Evolutionary conservation across 805 yeast genomes (phyloP).

Genomic region (Clavispora asparagi): DNA sequence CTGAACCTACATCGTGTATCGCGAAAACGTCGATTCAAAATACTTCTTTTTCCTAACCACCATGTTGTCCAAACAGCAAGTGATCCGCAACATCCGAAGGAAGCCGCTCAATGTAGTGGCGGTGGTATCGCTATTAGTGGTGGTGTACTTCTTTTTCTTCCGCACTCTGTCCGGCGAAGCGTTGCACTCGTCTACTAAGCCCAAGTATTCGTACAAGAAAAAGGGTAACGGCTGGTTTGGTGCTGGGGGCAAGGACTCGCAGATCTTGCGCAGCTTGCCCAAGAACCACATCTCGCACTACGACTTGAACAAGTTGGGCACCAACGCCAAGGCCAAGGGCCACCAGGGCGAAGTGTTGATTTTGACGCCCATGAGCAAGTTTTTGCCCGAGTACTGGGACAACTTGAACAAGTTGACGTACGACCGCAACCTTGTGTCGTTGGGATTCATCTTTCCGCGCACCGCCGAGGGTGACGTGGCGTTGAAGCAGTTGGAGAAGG

Average conservation of each 20-base stretch:
- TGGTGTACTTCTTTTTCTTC: slow-evolving; percentile 39
- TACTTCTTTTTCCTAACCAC: neutral
- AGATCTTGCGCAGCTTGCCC: slow-evolving; percentile 58
- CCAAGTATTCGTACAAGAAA: slow-evolving; percentile 43
- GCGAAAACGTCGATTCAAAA: slow-evolving; percentile 1
- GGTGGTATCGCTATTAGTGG: slow-evolving; percentile 40
- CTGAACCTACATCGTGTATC: neutral
- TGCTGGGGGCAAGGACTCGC: slow-evolving; percentile 41
- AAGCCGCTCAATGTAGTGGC: slow-evolving; percentile 46
- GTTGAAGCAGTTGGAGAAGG: slow-evolving; percentile 63
- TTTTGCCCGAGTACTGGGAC: slow-evolving; percentile 83
- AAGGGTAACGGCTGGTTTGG: slow-evolving; percentile 45
- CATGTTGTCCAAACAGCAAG: slow-evolving; percentile 14
- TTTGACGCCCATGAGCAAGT: slow-evolving; percentile 85
- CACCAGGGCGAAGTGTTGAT: slow-evolving; percentile 81
- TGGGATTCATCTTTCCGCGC: slow-evolving; percentile 91
- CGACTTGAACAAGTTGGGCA: slow-evolving; percentile 72
- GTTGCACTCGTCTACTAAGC: slow-evolving; percentile 11
- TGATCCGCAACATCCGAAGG: slow-evolving; percentile 54
- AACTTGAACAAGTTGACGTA: slow-evolving; percentile 70
- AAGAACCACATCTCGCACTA: slow-evolving; percentile 76
- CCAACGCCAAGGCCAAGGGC: slow-evolving; percentile 65
- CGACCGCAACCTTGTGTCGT: slow-evolving; percentile 78
- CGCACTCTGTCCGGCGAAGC: slow-evolving; percentile 2
- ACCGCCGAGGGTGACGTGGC: slow-evolving; percentile 77